Conservation (phyloP, 2,329 filamentous ascomycete genomes). For the Alternaria metachromatica region DNA sequence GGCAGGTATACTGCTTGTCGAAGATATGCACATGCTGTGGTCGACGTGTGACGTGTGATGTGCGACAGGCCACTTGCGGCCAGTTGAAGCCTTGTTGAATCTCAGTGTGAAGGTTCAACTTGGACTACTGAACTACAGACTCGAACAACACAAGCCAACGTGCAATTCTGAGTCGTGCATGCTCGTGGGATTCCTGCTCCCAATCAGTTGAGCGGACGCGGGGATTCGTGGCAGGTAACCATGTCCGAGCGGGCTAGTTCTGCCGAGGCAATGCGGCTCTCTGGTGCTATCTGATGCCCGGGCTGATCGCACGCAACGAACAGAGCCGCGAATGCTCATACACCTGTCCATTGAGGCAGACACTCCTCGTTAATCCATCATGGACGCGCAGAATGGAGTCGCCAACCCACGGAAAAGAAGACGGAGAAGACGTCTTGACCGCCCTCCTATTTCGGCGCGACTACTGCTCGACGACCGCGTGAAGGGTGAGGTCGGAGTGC, state of each 20-base stretch:
- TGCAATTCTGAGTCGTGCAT: neutral
- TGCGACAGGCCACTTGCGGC: neutral
- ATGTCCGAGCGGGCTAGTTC: slow-evolving; percentile 9
- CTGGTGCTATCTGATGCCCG: neutral
- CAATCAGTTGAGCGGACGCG: slow-evolving; percentile 3
- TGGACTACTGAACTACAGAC: neutral
- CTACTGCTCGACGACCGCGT: slow-evolving; percentile 85
- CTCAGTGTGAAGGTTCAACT: neutral
- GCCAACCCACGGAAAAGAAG: slow-evolving; percentile 57
- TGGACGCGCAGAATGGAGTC: slow-evolving; percentile 42
- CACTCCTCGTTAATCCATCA: slow-evolving; percentile 13
- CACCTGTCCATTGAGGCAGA: slow-evolving; percentile 17
- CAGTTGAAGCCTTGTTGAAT: neutral
- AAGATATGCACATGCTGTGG: neutral
- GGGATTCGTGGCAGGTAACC: neutral
- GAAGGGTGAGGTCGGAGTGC: slow-evolving; percentile 81
- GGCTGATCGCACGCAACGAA: slow-evolving; percentile 22
- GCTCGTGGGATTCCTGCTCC: neutral
- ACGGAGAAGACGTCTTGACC: slow-evolving; percentile 65
- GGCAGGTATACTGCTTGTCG: neutral
- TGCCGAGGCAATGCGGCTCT: slow-evolving; percentile 32
- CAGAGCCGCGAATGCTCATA: slow-evolving; percentile 15
- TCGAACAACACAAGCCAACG: neutral
- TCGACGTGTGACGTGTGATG: neutral
- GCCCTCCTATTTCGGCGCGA: slow-evolving; percentile 77